These are phyloP conservation scores for Coelastrella sp. DNA, from an alignment of 139 green algal species.

Conservation along the genomic window DNA sequence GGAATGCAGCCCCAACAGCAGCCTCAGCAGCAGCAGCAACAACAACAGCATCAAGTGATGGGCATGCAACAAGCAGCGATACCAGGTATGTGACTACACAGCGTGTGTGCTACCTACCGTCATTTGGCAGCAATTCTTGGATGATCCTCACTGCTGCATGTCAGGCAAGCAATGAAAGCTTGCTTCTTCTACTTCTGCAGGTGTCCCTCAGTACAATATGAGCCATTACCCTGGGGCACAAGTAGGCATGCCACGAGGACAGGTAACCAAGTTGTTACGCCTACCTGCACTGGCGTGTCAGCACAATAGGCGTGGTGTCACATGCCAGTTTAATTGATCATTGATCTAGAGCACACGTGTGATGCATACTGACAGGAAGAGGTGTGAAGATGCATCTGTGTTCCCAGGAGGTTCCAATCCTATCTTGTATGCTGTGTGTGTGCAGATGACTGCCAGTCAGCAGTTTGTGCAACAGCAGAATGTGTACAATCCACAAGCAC, in stretches of 20 bases:
- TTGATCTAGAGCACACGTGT: too few species aligned
- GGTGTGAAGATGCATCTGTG: too few species aligned
- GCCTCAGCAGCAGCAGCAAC: conserved; percentile 17
- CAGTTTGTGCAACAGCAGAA: conserved; percentile 1
- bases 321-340: too few species aligned
- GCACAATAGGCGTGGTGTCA: too few species aligned
- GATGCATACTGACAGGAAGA: too few species aligned
- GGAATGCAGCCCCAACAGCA: not conserved
- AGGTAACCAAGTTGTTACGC: not conserved
- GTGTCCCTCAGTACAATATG: not conserved
- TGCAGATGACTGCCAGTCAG: not conserved
- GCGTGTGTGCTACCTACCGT: not conserved
- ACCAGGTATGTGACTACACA: not conserved
- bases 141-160: too few species aligned
- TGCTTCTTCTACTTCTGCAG: not conserved
- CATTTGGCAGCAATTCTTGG: not conserved
- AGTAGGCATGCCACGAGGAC: not conserved
- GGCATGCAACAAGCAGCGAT: conserved; percentile 1
- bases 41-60: conserved; percentile 8
- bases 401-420: not conserved
- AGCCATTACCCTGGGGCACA: conserved; percentile 2
- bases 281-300: not conserved
- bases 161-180: too few species aligned
- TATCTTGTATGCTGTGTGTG: not conserved
- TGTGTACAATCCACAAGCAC: not conserved